Evolutionary conservation across 2,329 filamentous ascomycete genomes (phyloP), one percentile per base, ranked within the genome.

Genomic region (Colletotrichum sp.): DNA sequence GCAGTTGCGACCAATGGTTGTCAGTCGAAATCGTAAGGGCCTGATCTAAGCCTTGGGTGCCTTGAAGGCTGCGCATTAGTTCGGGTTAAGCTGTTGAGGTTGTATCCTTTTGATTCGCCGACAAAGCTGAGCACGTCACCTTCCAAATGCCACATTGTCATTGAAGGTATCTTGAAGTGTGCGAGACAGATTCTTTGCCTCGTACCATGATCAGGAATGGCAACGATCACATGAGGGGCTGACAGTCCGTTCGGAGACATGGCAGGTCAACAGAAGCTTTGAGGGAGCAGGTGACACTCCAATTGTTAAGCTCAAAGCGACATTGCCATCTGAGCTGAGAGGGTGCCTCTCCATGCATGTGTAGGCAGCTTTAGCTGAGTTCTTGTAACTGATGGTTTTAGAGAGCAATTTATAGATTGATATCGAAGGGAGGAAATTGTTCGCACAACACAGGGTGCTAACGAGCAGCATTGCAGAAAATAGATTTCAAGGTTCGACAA

Each of bases 111-210:
- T 44, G 3, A n/a, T 1, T 4, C 39, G 6, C 19, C 1, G 0
- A 44, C 3, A 0, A n/a, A 44, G 39, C 19, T n/a, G 6, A n/a
- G 4, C 39, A 2, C 8, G 19, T n/a, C 5, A 2, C 39, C 8
- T 12, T 19, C 5, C 36, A 39, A 19, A 19, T 39, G 16, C 36
- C 39, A n/a, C 19, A 44, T 19, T n/a, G 8, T n/a, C 5, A n/a
- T n/a, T 5, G 39, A 44, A 12, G 9, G 3, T 44, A 44, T 44
- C 39, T 44, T n/a, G 1, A n/a, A 44, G 9, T n/a, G 9, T 44
- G 39, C 39, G 19, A 44, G 39, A 44, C 8, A 44, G 1, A 11
- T 44, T 44, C 8, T 1, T n/a, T 44, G 19, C 39, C 39, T 44
- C 39, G 9, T n/a, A n/a, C 39, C 19, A 6, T n/a, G 19, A n/a